A percentile compares a stretch with the other conserved stretches of the same genome.
These are phyloP conservation scores for Kuraishia floccosa DNA, from an alignment of 805 yeast genomes.

Conservation along the genomic window DNA sequence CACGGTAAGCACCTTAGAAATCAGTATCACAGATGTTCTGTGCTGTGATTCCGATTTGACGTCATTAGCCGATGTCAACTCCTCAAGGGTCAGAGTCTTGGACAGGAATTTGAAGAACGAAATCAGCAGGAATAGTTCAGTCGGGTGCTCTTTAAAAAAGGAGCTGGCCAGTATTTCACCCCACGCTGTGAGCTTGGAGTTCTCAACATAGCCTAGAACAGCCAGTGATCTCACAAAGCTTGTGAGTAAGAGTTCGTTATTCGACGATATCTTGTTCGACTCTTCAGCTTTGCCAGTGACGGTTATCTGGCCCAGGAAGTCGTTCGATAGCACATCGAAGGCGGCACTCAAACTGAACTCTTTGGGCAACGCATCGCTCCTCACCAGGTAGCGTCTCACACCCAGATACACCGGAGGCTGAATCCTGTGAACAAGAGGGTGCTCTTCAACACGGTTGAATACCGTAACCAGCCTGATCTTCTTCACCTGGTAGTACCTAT, in stretches of 20 bases:
- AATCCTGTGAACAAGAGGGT: slow-evolving; percentile 37
- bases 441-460: slow-evolving; percentile 10
- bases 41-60: slow-evolving; percentile 17
- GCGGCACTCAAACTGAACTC: slow-evolving; percentile 14
- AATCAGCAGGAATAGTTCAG: slow-evolving; percentile 34
- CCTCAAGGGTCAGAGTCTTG: slow-evolving; percentile 26
- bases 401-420: slow-evolving; percentile 39
- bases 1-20: slow-evolving; percentile 37
- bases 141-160: slow-evolving; percentile 16
- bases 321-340: slow-evolving; percentile 17
- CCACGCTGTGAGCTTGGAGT: slow-evolving; percentile 33
- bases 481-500: slow-evolving; percentile 78
- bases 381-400: slow-evolving; percentile 19
- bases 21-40: slow-evolving; percentile 22
- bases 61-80: slow-evolving; percentile 22
- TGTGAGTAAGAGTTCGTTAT: slow-evolving; percentile 47
- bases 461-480: slow-evolving; percentile 37
- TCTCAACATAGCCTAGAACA: slow-evolving; percentile 35
- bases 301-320: slow-evolving; percentile 15
- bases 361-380: slow-evolving; percentile 13
- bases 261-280: slow-evolving; percentile 22
- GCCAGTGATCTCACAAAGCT: slow-evolving; percentile 40
- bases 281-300: slow-evolving; percentile 9
- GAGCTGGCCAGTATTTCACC: slow-evolving; percentile 35
- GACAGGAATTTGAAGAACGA: slow-evolving; percentile 26